phyloP scores from a whole-genome alignment of 805 yeast species.

The Candida ulmi region DNA sequence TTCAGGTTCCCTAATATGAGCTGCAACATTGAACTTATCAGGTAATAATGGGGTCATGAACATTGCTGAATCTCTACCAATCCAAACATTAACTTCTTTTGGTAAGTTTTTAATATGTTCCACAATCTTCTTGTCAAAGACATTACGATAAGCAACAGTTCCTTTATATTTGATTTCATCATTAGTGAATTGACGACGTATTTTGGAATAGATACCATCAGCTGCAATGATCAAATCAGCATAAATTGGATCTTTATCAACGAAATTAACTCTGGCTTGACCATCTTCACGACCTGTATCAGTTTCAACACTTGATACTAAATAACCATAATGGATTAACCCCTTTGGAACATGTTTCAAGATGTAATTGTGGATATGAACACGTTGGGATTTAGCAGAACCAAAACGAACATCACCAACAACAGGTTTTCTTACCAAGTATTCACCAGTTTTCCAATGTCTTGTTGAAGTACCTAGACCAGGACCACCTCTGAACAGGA shows the following conservation, averaged over 20 bases:
- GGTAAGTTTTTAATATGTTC: slow-evolving; percentile 8
- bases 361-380: slow-evolving; percentile 5
- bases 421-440: background rate
- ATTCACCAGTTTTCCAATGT: slow-evolving; percentile 14
- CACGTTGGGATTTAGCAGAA: slow-evolving; percentile 10
- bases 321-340: slow-evolving; percentile 2
- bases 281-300: slow-evolving; percentile 1
- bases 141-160: slow-evolving; percentile 11
- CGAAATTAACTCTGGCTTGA: slow-evolving; percentile 5
- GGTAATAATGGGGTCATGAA: slow-evolving; percentile 11
- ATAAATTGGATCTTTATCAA: slow-evolving; percentile 3
- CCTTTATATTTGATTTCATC: slow-evolving; percentile 12
- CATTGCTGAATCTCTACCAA: slow-evolving; percentile 6
- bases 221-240: slow-evolving; percentile 11
- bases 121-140: slow-evolving; percentile 8
- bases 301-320: slow-evolving; percentile 2
- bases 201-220: slow-evolving; percentile 14
- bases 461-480: slow-evolving; percentile 3
- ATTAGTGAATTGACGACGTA: slow-evolving; percentile 11
- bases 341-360: slow-evolving; percentile 5
- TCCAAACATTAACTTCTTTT: slow-evolving; percentile 10
- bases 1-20: slow-evolving; percentile 8
- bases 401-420: background rate
- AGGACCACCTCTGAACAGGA: slow-evolving; percentile 6
- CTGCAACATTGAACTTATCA: slow-evolving; percentile 11